Percentiles rank a stretch among this genome's conserved stretches.
Evolutionary conservation across 805 yeast species (phyloP).

Genomic region (Sungouiella blattae): DNA sequence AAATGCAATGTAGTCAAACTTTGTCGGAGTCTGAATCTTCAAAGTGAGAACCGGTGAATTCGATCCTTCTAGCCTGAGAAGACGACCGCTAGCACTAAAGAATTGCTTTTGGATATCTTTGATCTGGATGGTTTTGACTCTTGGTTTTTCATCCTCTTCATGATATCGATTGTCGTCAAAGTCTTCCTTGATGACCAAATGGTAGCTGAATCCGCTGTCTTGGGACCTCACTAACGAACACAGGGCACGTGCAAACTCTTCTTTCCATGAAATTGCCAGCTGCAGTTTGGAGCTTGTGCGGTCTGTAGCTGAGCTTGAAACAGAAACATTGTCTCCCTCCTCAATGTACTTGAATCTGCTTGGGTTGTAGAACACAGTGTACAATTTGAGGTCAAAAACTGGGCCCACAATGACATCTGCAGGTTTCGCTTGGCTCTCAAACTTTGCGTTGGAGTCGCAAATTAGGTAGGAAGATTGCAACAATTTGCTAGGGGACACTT

Average conservation of each 20-base stretch:
- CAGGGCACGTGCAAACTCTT: slow-evolving; percentile 56
- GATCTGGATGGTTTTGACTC: slow-evolving; percentile 32
- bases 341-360: slow-evolving; percentile 35
- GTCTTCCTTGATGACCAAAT: slow-evolving; percentile 48
- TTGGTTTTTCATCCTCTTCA: slow-evolving; percentile 48
- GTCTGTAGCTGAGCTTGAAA: slow-evolving; percentile 1
- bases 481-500: slow-evolving; percentile 61
- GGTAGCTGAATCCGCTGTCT: slow-evolving; percentile 36
- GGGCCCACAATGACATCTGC: slow-evolving; percentile 51
- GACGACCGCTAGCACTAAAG: slow-evolving; percentile 66
- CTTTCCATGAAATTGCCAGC: slow-evolving; percentile 66
- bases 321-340: slow-evolving; percentile 5
- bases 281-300: slow-evolving; percentile 9
- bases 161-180: slow-evolving; percentile 73
- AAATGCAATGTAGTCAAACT: neutral
- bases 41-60: slow-evolving; percentile 64
- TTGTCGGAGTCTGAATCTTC: slow-evolving; percentile 37
- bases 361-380: slow-evolving; percentile 60
- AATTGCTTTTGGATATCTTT: slow-evolving; percentile 49
- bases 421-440: neutral
- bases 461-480: slow-evolving; percentile 58
- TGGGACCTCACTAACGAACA: slow-evolving; percentile 36
- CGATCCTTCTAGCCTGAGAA: slow-evolving; percentile 59
- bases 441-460: slow-evolving; percentile 33
- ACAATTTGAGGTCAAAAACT: slow-evolving; percentile 51